These are phyloP conservation scores for Starmerella apicola DNA, from an alignment of 805 yeast species.

Conservation along the genomic window DNA sequence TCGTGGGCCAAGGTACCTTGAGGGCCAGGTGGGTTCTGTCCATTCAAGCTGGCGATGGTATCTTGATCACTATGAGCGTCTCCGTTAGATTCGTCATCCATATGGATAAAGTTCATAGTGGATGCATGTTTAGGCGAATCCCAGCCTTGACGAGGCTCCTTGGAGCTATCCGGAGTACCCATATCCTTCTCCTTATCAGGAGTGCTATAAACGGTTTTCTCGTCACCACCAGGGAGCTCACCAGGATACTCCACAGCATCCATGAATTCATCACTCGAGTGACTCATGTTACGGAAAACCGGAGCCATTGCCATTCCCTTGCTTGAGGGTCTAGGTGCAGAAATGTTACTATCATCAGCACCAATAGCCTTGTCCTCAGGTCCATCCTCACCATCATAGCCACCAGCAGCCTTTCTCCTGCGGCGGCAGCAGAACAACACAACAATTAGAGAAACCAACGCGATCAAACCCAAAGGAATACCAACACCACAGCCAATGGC, in stretches of 20 bases:
- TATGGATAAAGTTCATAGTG: slow-evolving; percentile 27
- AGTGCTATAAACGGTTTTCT: slow-evolving; percentile 18
- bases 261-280: slow-evolving; percentile 8
- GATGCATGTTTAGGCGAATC: slow-evolving; percentile 29
- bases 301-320: slow-evolving; percentile 19
- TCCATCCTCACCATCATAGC: slow-evolving; percentile 2
- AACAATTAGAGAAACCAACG: slow-evolving; percentile 35
- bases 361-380: slow-evolving; percentile 4
- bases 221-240: slow-evolving; percentile 15
- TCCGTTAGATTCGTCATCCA: slow-evolving; percentile 26
- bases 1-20: background rate
- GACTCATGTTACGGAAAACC: slow-evolving; percentile 16
- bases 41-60: slow-evolving; percentile 1
- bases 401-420: slow-evolving; percentile 27
- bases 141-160: slow-evolving; percentile 11
- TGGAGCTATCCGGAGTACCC: slow-evolving; percentile 20
- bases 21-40: background rate
- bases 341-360: slow-evolving; percentile 12
- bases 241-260: slow-evolving; percentile 16
- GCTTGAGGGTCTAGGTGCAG: slow-evolving; percentile 20
- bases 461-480: slow-evolving; percentile 47
- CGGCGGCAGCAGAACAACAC: slow-evolving; percentile 46
- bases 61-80: slow-evolving; percentile 5
- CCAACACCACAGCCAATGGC: slow-evolving; percentile 89
- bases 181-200: slow-evolving; percentile 19